These are phyloP conservation scores for Chalara sp. DNA, from an alignment of 2,329 filamentous ascomycete species.

Conservation along the genomic window DNA sequence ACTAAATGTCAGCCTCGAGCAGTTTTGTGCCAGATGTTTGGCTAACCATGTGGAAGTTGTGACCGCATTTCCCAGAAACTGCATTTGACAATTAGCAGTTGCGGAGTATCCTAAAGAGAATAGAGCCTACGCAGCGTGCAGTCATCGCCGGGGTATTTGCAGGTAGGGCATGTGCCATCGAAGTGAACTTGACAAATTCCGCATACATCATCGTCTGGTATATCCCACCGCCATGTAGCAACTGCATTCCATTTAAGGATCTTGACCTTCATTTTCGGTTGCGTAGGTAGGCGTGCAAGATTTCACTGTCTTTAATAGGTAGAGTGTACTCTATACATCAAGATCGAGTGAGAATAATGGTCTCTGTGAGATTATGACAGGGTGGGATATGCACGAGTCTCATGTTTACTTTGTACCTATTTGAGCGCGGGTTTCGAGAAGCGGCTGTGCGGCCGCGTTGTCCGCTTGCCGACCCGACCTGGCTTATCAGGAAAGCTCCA, in stretches of 20 bases:
- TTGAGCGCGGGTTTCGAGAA: neutral
- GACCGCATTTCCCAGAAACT: constrained; percentile 91
- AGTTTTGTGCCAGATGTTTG: neutral
- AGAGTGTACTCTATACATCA: too few relatives aligned
- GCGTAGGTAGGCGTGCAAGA: neutral
- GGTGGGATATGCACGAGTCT: too few relatives aligned
- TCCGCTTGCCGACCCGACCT: too few relatives aligned
- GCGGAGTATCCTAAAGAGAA: neutral
- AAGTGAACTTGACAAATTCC: constrained; percentile 98
- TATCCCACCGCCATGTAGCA: constrained; percentile 95
- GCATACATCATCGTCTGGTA: constrained; percentile 94
- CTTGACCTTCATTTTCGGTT: constrained; percentile 75
- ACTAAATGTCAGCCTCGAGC: constrained; percentile 1
- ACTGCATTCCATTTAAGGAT: constrained; percentile 92
- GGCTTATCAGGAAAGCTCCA: too few relatives aligned
- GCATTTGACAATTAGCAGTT: neutral
- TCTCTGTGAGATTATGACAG: too few relatives aligned
- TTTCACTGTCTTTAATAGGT: neutral
- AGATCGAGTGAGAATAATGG: neutral
- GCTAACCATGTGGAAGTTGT: constrained; percentile 93
- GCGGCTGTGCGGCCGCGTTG: too few relatives aligned
- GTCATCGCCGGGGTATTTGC: constrained; percentile 95
- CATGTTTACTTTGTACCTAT: neutral
- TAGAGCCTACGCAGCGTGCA: constrained; percentile 74
- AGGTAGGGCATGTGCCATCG: constrained; percentile 94